Evolutionary conservation across 148 eudicot genomes (phyloP).

Genomic region (Dianthus caryophyllus): DNA sequence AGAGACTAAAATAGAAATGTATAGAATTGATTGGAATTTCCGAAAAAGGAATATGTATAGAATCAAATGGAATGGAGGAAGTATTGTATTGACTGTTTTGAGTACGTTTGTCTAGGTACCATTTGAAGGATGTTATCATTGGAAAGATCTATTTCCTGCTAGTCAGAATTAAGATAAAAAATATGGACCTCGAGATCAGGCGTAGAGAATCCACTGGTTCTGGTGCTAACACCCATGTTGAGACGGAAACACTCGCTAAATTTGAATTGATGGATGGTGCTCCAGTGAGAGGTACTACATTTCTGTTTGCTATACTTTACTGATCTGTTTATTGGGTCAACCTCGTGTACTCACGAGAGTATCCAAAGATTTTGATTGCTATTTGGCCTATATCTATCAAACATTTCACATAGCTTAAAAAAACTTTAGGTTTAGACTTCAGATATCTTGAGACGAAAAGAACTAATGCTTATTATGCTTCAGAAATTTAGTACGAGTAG

Average conservation of each 20-base stretch:
- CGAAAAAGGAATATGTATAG: too few species aligned
- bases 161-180: constrained; percentile 91
- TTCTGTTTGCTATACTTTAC: not conserved
- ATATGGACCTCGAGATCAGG: constrained; percentile 98
- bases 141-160: constrained; percentile 99
- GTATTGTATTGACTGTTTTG: constrained; percentile 4
- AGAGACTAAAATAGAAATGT: too few species aligned
- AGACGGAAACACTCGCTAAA: constrained; percentile 97
- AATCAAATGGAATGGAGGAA: too few species aligned
- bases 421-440: too few species aligned
- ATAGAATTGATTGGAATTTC: too few species aligned
- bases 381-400: too few species aligned
- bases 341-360: not conserved
- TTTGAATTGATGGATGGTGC: constrained; percentile 99
- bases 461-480: not conserved
- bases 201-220: constrained; percentile 99
- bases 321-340: not conserved
- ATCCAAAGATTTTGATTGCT: not conserved
- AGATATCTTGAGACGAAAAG: too few species aligned
- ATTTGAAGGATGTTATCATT: constrained; percentile 87
- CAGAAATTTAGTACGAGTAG: not conserved
- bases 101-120: constrained; percentile 58
- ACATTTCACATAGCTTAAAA: too few species aligned
- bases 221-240: constrained; percentile 93
- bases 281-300: constrained; percentile 90